Evolutionary conservation across 169 alveolate species (phyloP), one percentile per base, ranked within the genome.

Genomic region (Besnoitia besnoiti): DNA sequence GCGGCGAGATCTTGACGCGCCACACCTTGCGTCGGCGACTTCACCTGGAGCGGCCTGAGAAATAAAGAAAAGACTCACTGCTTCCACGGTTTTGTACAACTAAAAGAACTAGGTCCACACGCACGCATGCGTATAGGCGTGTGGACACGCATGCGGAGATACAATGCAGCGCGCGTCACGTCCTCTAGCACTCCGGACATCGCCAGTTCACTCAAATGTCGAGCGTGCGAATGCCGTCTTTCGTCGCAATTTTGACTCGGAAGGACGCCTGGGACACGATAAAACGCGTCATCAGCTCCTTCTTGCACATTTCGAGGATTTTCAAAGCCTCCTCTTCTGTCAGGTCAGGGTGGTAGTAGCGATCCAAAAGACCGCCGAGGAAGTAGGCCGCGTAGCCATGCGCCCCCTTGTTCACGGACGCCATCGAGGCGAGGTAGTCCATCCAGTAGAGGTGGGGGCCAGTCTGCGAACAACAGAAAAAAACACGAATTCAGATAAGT

Each of bases 311-410:
- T 89, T 95, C 95, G 55, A 98, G 92, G 35, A 97, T 94, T 76
- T 93, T 92, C 79, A 96, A 85, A 5, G 99, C 99, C 80, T 98
- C 99, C 79, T 96, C 97, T 33, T 95, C 95, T 46, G 96, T 96
- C 73, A 98, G 85, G 93, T 96, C 95, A 42, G 96, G 97, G 67
- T 95, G 96, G 96, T 97, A 98, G 91, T 95, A 96, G 85, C 96
- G 96, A 94, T 98, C 99, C 73, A 98, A 95, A 73, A 98, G 95
- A 37, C 98, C 99, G 76, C 97, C 94, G 19, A 97, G 96, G 37
- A 98, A 94, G 93, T 96, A 94, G 35, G 98, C 99, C 24, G 98
- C 99, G 89, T 97, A 97, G 0, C 99, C 99, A 90, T 98, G 99
- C 46, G 98, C 99, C 19, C 98, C 99, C 47, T 96, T 96, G 82